Percentiles rank a stretch among this genome's conserved stretches.
Evolutionary conservation across 2,329 filamentous ascomycete genomes (phyloP).

Genomic region (Aspergillus calidoustus): DNA sequence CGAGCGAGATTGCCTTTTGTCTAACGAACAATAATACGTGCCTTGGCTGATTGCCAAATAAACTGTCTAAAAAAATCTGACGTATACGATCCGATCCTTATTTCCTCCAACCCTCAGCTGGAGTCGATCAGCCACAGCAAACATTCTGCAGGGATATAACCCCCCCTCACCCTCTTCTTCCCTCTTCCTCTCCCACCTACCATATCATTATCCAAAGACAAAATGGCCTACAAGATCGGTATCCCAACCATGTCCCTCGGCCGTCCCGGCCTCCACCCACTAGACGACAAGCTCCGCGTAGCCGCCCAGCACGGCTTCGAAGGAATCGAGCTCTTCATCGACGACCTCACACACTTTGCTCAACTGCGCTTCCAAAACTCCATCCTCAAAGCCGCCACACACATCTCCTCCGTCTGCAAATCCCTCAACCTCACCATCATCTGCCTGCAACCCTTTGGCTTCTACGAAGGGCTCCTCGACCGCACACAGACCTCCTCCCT

Average conservation of each 20-base stretch:
- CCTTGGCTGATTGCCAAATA: background rate
- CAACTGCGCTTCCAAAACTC: conserved; percentile 29
- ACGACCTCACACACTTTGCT: conserved; percentile 39
- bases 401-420: conserved; percentile 56
- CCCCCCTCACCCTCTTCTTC: background rate
- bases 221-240: conserved; percentile 51
- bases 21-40: background rate
- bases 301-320: conserved; percentile 54
- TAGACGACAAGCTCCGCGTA: conserved; percentile 70
- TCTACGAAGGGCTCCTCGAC: conserved; percentile 76
- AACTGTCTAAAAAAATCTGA: conserved; percentile 1
- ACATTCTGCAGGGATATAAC: background rate
- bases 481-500: conserved; percentile 60
- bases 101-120: background rate
- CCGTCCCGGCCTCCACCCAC: conserved; percentile 70
- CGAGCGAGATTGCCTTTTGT: background rate
- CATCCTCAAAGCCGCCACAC: conserved; percentile 31
- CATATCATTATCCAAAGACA: background rate
- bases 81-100: background rate
- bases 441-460: conserved; percentile 75
- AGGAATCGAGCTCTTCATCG: conserved; percentile 44
- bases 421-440: conserved; percentile 39
- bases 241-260: conserved; percentile 81
- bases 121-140: conserved; percentile 3
- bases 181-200: background rate